Conservation (phyloP, 805 yeast species). For the Yarrowia yakushimensis region DNA sequence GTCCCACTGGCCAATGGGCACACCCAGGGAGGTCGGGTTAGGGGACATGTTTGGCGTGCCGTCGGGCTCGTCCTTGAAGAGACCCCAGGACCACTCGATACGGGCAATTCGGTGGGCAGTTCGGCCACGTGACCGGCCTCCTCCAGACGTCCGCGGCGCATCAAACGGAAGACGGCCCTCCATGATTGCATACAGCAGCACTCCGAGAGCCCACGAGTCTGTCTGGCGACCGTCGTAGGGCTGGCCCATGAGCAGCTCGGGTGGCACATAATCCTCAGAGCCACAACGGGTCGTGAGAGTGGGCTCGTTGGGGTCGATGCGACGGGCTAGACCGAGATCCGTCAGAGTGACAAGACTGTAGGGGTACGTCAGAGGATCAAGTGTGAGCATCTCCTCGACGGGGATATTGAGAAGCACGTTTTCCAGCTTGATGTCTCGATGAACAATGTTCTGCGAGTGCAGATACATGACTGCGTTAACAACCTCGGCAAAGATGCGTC, state of each 20-base stretch:
- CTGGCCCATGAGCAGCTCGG: conserved; percentile 85
- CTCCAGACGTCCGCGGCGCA: conserved; percentile 50
- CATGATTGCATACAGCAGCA: conserved; percentile 74
- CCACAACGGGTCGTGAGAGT: conserved; percentile 87
- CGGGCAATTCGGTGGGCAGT: conserved; percentile 88
- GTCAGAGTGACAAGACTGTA: conserved; percentile 57
- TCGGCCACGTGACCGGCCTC: conserved; percentile 46
- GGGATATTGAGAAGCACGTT: conserved; percentile 54
- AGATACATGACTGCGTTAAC: conserved; percentile 66
- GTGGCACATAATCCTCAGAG: conserved; percentile 93
- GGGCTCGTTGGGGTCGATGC: conserved; percentile 57
- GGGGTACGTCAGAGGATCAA: conserved; percentile 31
- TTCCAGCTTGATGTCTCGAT: conserved; percentile 89
- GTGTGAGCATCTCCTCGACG: conserved; percentile 37
- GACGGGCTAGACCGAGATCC: conserved; percentile 86
- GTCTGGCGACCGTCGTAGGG: conserved; percentile 88
- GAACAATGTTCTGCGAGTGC: conserved; percentile 68
- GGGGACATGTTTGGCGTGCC: conserved; percentile 18
- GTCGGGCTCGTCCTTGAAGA: conserved; percentile 37
- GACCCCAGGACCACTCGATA: conserved; percentile 86
- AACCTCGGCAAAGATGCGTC: conserved; percentile 67
- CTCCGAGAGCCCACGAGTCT: conserved; percentile 96
- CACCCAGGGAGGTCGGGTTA: conserved; percentile 20
- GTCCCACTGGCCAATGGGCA: conserved; percentile 28
- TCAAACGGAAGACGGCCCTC: conserved; percentile 93